A percentile compares a stretch with the other conserved stretches of the same genome.
phyloP scores from a whole-genome alignment of 106 monocot species.

The Triglochin maritima region DNA sequence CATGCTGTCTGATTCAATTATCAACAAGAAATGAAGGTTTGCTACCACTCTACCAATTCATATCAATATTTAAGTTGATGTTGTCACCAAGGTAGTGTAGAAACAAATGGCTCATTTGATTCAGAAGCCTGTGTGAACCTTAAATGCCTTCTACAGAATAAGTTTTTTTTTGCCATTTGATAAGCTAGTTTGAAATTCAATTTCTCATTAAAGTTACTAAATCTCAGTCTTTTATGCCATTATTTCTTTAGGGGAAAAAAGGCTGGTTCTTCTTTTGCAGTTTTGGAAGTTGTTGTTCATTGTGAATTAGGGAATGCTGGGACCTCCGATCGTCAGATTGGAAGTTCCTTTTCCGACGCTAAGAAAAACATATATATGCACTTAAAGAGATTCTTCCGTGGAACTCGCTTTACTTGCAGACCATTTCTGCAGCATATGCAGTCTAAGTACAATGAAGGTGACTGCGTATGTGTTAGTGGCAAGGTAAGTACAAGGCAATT shows the following conservation, averaged over 20 bases:
- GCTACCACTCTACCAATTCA: too few species aligned
- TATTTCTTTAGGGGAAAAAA: constrained; percentile 51
- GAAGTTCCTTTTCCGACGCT: constrained; percentile 5
- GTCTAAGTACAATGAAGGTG: constrained; percentile 72
- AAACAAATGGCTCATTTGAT: too few species aligned
- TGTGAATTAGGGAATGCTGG: constrained; percentile 31
- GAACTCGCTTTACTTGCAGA: constrained; percentile 59
- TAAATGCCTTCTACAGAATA: too few species aligned
- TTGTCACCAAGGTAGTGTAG: too few species aligned
- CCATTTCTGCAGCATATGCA: constrained; percentile 57
- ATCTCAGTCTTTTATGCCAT: not conserved
- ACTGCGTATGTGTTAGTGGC: constrained; percentile 70
- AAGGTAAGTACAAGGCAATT: constrained; percentile 37
- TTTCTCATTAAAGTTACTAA: too few species aligned
- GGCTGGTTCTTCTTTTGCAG: constrained; percentile 49
- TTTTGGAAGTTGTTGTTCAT: constrained; percentile 59
- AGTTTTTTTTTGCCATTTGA: too few species aligned
- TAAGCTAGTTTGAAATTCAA: too few species aligned
- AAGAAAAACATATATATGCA: constrained; percentile 62
- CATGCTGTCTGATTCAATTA: too few species aligned
- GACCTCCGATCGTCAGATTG: constrained; percentile 8
- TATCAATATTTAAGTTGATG: too few species aligned
- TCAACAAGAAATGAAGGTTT: too few species aligned
- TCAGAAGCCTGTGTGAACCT: too few species aligned
- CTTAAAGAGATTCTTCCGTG: constrained; percentile 78